A percentile compares a stretch with the other conserved stretches of the same genome.
phyloP scores from a whole-genome alignment of 192 early-diverging fungal species.

The Phycomyces nitens region DNA sequence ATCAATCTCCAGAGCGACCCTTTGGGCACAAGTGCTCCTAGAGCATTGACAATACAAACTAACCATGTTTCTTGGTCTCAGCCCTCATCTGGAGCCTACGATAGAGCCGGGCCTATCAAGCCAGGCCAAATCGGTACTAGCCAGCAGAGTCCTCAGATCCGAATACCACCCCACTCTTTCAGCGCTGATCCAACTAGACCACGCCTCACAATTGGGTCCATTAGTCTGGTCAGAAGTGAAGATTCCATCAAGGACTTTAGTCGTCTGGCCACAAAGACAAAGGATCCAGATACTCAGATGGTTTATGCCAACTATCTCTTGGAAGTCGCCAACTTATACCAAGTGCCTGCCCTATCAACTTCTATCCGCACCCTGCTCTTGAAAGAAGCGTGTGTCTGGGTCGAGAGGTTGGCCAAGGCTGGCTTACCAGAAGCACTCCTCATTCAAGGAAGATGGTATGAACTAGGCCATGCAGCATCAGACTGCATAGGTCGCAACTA shows the following conservation, averaged over 20 bases:
- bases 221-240: slow-evolving; percentile 19
- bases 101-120: neutral
- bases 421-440: slow-evolving; percentile 71
- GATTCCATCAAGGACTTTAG: slow-evolving; percentile 62
- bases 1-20: too few species aligned
- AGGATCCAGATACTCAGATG: slow-evolving; percentile 67
- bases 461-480: slow-evolving; percentile 42
- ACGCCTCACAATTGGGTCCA: slow-evolving; percentile 28
- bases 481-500: slow-evolving; percentile 32
- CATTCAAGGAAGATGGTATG: slow-evolving; percentile 72
- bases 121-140: neutral
- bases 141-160: neutral
- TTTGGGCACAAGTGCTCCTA: too few species aligned
- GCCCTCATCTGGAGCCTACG: too few species aligned
- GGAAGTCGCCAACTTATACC: slow-evolving; percentile 53
- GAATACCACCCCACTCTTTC: neutral
- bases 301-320: slow-evolving; percentile 76
- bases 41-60: too few species aligned
- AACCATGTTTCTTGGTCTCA: too few species aligned
- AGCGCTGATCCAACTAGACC: neutral
- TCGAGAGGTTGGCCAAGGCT: slow-evolving; percentile 65
- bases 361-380: slow-evolving; percentile 37
- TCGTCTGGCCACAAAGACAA: slow-evolving; percentile 72
- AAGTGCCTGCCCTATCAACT: slow-evolving; percentile 17
- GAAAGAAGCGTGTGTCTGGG: slow-evolving; percentile 69